These are phyloP conservation scores for Fusarium praegraminearum DNA, from an alignment of 2,329 filamentous ascomycete genomes.

Conservation along the genomic window DNA sequence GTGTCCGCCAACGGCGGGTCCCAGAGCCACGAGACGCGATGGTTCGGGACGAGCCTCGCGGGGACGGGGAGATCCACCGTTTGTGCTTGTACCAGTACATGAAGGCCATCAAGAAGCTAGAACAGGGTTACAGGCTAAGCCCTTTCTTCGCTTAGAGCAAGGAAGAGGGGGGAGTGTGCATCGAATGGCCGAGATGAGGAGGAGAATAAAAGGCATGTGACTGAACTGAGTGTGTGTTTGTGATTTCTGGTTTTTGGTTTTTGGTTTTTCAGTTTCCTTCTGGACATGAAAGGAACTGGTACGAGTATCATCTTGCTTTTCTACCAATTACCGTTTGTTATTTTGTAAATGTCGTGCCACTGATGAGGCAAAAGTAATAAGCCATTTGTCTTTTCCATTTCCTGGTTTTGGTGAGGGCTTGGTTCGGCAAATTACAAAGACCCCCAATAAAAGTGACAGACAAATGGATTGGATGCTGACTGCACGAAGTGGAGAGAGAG, in stretches of 20 bases:
- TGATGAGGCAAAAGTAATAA: not conserved
- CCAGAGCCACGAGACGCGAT: conserved; percentile 23
- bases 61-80: conserved; percentile 24
- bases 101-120: conserved; percentile 11
- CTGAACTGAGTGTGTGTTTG: conserved; percentile 28
- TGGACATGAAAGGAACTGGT: not conserved
- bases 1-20: conserved; percentile 26
- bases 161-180: conserved; percentile 35
- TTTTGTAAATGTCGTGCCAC: conserved; percentile 6
- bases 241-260: conserved; percentile 5
- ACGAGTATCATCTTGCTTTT: not conserved
- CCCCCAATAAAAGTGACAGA: not conserved
- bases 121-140: conserved; percentile 2
- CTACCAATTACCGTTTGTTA: not conserved
- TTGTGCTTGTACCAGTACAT: conserved; percentile 31
- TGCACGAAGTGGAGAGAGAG: not conserved
- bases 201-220: conserved; percentile 34
- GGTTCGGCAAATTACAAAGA: conserved; percentile 26
- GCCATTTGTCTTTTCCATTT: conserved; percentile 6
- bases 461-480: not conserved
- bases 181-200: conserved; percentile 20
- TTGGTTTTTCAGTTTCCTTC: not conserved
- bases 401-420: not conserved
- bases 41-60: conserved; percentile 40
- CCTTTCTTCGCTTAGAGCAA: conserved; percentile 17